Base-by-base conservation (phyloP, 805 yeast genomes). In the Metschnikowia sp. region DNA sequence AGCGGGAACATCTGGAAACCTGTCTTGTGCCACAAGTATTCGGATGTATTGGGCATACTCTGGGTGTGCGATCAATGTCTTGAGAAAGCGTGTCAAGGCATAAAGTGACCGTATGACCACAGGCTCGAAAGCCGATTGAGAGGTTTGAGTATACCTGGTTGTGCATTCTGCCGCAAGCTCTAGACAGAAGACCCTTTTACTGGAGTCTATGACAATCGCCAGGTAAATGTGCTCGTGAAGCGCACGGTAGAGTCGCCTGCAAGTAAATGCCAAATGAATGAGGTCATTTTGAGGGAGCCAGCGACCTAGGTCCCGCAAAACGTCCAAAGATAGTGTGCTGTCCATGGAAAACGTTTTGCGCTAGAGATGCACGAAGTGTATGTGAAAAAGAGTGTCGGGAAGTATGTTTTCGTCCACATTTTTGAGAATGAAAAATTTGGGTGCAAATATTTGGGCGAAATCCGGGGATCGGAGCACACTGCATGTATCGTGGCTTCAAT, bases 401-500 rank as follows among this genome's bases (percentile, higher is more conserved):
- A 28, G n/a, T 18, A 29, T 13, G 22, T 32, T 32, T 8, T 11
- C 10, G 29, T 18, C 18, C 40, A 36, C 33, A 37, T 26, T 43
- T 3, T 32, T 8, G 34, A 15, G 19, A 12, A 19, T 18, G 48
- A 35, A 39, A 31, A 34, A 8, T 33, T 51, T 52, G 58, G 57
- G 54, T 53, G 57, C 57, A 55, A 54, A 55, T 36, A 39, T 43
- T 36, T 28, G 48, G 40, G 50, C 44, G 51, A 41, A 47, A 52
- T 50, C 55, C 57, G 55, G 55, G 45, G 51, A 33, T 53, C 57
- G 57, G 57, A 49, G 52, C 48, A 38, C 39, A 19, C 39, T 33
- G 48, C 43, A 39, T 44, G 39, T 28, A 32, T 32, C 39, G 19
- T 35, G 32, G 34, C 37, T 13, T 32, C 15, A 29, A 18, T 11